Base-by-base conservation (phyloP, 257 asterid genomes). In the Paulownia fortunei region DNA sequence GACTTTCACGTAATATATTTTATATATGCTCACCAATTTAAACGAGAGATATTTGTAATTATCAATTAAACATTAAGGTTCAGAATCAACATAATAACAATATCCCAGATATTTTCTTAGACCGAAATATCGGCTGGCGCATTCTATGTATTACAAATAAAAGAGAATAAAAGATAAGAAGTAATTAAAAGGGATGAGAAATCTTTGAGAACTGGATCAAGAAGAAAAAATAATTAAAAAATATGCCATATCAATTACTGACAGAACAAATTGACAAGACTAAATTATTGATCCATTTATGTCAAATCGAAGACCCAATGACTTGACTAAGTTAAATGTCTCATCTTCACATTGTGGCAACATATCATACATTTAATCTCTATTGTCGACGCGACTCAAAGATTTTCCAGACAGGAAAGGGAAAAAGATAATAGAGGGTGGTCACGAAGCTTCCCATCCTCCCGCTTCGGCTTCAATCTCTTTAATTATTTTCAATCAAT, bases 311-410 rank as follows among this genome's bases (percentile, higher is more conserved):
- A 21, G 27, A 46, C 23, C 42, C 73, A 42, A 42, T 74, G 76
- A 80, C 24, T 74, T 80, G 80, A 80, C 73, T 59, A 74, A 74
- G 73, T 80, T 36, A 80, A 67, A 60, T 74, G 67, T 74, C 72
- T 44, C 18, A 41, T 73, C 42, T 23, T 23, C 27, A 73, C 26
- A 58, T 54, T 56, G 36, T 36, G 49, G 63, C 65, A 59, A 78
- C 56, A 23, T 59, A 58, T 55, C 76, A 10, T 56, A 39, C 49
- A 11, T 66, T 68, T 58, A 67, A 56, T 41, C 52, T 37, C 11
- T 59, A 34, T 37, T 59, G 67, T 26, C 30, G 44, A 77, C 34
- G 30, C 55, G 61, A 18, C 37, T 52, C 9, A 51, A 8, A 52
- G 30, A 67, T 34, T 52, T 65, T 49, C 23, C 8, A 62, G 0